phyloP scores from a whole-genome alignment of 2,329 filamentous ascomycete species.

The Diplocarpon rosae region DNA sequence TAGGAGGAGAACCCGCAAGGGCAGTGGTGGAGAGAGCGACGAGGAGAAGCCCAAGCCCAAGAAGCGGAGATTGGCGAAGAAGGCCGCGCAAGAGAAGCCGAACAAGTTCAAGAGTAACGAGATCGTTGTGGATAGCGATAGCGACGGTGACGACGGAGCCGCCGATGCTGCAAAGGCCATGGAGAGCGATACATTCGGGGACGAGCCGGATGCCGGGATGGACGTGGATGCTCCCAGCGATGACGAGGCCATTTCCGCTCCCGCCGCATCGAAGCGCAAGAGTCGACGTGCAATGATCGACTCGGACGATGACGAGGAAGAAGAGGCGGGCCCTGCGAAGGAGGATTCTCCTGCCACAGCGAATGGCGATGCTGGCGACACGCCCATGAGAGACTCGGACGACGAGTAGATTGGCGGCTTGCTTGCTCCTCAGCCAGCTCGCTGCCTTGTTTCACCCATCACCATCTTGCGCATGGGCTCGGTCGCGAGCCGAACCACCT shows the following conservation, averaged over 20 bases:
- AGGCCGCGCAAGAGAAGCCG: slow-evolving; percentile 19
- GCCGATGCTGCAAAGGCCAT: slow-evolving; percentile 22
- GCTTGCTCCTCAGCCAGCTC: not conserved
- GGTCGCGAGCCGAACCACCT: too few relatives aligned
- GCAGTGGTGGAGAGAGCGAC: slow-evolving; percentile 23
- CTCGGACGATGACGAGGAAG: slow-evolving; percentile 26
- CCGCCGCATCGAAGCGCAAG: slow-evolving; percentile 16
- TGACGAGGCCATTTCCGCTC: slow-evolving; percentile 20
- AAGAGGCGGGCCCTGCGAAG: slow-evolving; percentile 10
- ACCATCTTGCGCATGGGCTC: too few relatives aligned
- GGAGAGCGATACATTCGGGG: slow-evolving; percentile 16
- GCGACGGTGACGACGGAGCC: slow-evolving; percentile 25
- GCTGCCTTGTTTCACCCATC: too few relatives aligned
- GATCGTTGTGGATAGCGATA: slow-evolving; percentile 28
- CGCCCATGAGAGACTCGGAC: slow-evolving; percentile 23
- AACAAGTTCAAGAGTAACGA: slow-evolving; percentile 28
- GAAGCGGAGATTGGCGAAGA: slow-evolving; percentile 27
- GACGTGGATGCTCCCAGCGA: slow-evolving; percentile 18
- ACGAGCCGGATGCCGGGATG: slow-evolving; percentile 12
- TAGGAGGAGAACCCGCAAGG: slow-evolving; percentile 17
- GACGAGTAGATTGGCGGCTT: slow-evolving; percentile 16
- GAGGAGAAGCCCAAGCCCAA: slow-evolving; percentile 28
- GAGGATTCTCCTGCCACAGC: slow-evolving; percentile 22
- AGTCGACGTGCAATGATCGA: slow-evolving; percentile 20
- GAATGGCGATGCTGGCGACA: slow-evolving; percentile 20